Conservation (phyloP, 768 basidiomycete genomes). For the Kondoa subrosea region DNA sequence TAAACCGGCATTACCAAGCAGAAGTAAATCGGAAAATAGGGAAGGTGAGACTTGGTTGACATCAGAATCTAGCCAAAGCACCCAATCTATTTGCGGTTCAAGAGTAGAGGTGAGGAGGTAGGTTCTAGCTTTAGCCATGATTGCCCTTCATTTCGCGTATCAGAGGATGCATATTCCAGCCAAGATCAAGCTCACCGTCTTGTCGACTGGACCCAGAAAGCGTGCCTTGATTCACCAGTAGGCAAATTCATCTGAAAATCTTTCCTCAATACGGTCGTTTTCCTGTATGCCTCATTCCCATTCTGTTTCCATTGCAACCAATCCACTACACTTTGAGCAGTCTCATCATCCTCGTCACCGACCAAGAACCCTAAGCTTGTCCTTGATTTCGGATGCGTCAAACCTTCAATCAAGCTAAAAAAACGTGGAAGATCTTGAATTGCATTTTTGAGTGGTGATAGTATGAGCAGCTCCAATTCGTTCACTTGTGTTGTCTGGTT, state of each 20-base stretch:
- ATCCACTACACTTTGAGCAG: constrained; percentile 7
- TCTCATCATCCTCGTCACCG: constrained; percentile 18
- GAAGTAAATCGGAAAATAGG: constrained; percentile 19
- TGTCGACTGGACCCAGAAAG: constrained; percentile 5
- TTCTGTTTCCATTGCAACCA: constrained; percentile 10
- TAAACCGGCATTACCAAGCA: constrained; percentile 6
- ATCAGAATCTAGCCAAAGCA: constrained; percentile 25
- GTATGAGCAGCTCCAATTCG: constrained; percentile 10
- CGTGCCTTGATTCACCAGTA: constrained; percentile 7
- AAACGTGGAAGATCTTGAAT: constrained; percentile 10
- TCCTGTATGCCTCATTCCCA: neutral
- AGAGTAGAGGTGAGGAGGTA: constrained; percentile 21
- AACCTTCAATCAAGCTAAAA: constrained; percentile 10
- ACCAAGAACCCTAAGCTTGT: constrained; percentile 20
- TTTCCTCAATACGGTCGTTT: constrained; percentile 14
- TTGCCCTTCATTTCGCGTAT: neutral
- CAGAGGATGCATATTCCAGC: neutral
- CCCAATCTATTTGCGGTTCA: constrained; percentile 21
- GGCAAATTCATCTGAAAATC: constrained; percentile 19
- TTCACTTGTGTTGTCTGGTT: neutral
- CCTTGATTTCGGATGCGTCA: constrained; percentile 14
- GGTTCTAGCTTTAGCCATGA: constrained; percentile 20
- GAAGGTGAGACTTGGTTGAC: constrained; percentile 17
- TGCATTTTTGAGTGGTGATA: constrained; percentile 18
- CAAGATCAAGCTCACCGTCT: constrained; percentile 12